These are phyloP conservation scores for Penicillium silybi DNA, from an alignment of 495 filamentous ascomycete species.

Conservation along the genomic window DNA sequence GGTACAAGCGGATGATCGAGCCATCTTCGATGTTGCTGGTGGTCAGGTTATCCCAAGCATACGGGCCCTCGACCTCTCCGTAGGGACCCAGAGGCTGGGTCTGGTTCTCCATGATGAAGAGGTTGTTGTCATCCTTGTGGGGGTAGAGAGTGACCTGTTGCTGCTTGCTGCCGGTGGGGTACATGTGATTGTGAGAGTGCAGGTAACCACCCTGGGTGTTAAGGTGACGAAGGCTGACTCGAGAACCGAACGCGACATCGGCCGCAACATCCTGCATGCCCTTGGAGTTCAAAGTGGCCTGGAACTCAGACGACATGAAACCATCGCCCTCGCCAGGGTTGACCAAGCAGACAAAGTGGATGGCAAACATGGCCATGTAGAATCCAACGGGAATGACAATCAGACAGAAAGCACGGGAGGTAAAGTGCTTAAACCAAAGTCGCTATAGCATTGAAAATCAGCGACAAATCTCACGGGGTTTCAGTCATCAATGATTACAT, in stretches of 20 bases:
- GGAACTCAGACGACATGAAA: constrained; percentile 99
- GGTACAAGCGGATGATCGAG: constrained; percentile 74
- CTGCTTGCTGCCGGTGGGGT: constrained; percentile 93
- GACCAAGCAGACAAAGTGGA: constrained; percentile 87
- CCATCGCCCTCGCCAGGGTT: constrained; percentile 97
- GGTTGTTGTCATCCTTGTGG: constrained; percentile 98
- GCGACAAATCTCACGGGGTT: neutral
- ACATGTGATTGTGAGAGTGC: constrained; percentile 96
- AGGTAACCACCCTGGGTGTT: constrained; percentile 98
- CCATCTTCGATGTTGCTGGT: constrained; percentile 75
- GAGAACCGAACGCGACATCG: constrained; percentile 85
- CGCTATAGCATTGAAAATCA: constrained; percentile 44
- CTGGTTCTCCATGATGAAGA: constrained; percentile 90
- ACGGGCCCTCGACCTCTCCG: constrained; percentile 73
- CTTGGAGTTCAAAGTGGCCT: constrained; percentile 94
- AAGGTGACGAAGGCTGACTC: constrained; percentile 80
- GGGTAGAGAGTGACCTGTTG: constrained; percentile 98
- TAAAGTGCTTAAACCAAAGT: constrained; percentile 90
- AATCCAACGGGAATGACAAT: constrained; percentile 86
- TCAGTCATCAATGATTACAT: constrained; percentile 15
- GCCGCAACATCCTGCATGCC: constrained; percentile 91
- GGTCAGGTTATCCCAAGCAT: constrained; percentile 75
- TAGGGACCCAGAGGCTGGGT: constrained; percentile 80
- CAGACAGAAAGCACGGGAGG: constrained; percentile 85
- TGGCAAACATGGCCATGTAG: constrained; percentile 93